Conservation (phyloP, 2,329 filamentous ascomycete species). For the Colletotrichum kahawae region DNA sequence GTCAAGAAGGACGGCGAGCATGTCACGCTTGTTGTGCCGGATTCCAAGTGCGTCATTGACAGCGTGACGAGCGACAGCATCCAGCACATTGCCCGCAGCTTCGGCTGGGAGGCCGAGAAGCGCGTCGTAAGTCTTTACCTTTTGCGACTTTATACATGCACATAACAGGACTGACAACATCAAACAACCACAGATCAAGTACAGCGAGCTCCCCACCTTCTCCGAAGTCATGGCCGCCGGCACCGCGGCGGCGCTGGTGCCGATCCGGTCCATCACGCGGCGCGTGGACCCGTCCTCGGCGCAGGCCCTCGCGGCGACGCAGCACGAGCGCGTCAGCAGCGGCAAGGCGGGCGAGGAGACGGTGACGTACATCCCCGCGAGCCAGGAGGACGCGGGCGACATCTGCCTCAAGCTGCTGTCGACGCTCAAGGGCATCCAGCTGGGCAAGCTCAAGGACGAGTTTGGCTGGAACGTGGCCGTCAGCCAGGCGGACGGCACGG, state of each 20-base stretch:
- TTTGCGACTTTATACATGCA: too few relatives aligned
- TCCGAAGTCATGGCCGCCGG: slow-evolving; percentile 88
- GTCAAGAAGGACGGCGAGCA: slow-evolving; percentile 61
- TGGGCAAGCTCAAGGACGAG: slow-evolving; percentile 76
- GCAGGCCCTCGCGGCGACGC: slow-evolving; percentile 40
- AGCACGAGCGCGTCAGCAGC: slow-evolving; percentile 42
- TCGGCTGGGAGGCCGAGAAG: slow-evolving; percentile 85
- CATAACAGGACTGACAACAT: background rate
- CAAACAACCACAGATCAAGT: slow-evolving; percentile 59
- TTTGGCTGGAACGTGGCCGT: slow-evolving; percentile 73
- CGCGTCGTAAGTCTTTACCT: too few relatives aligned
- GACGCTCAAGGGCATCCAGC: slow-evolving; percentile 85
- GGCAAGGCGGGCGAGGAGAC: slow-evolving; percentile 49
- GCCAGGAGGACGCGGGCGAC: slow-evolving; percentile 73
- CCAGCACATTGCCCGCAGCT: slow-evolving; percentile 74
- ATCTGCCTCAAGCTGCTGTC: slow-evolving; percentile 74
- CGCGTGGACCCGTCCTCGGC: slow-evolving; percentile 44
- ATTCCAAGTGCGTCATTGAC: slow-evolving; percentile 86
- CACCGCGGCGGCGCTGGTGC: slow-evolving; percentile 89
- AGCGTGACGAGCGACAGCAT: slow-evolving; percentile 84
- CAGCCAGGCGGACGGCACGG: slow-evolving; percentile 46
- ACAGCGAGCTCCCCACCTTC: slow-evolving; percentile 59
- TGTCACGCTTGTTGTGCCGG: slow-evolving; percentile 82
- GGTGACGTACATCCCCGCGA: slow-evolving; percentile 58
- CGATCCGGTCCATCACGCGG: slow-evolving; percentile 88